These are phyloP conservation scores for Eustoma russellianum DNA, from an alignment of 257 asterid genomes.

Conservation along the genomic window DNA sequence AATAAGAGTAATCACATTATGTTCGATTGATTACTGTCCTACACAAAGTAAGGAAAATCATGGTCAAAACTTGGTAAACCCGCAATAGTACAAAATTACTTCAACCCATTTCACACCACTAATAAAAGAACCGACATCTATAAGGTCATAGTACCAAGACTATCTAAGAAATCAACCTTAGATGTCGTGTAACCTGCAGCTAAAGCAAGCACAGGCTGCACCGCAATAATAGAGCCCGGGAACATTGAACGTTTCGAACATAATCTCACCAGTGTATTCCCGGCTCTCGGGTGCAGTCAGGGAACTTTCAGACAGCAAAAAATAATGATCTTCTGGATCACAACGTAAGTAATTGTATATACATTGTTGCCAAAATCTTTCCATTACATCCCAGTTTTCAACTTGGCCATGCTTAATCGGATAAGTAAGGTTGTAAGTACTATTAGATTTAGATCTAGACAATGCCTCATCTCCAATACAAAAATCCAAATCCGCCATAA, in stretches of 20 bases:
- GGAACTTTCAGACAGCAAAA: conserved; percentile 86
- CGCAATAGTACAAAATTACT: no score
- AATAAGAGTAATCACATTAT: no score
- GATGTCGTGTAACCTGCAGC: conserved; percentile 97
- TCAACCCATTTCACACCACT: no score
- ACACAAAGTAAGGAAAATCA: not conserved
- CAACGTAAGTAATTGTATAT: conserved; percentile 78
- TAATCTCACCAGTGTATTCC: conserved; percentile 88
- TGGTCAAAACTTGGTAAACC: not conserved
- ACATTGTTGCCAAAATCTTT: conserved; percentile 96
- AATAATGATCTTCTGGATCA: conserved; percentile 97
- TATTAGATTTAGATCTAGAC: conserved; percentile 62
- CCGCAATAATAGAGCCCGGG: conserved; percentile 90
- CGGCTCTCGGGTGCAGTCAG: conserved; percentile 93
- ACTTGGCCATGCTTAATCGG: conserved; percentile 93
- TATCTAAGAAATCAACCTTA: conserved; percentile 50
- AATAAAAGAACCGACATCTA: no score
- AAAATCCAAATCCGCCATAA: conserved; percentile 95
- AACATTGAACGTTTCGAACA: conserved; percentile 94
- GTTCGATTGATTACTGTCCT: not conserved
- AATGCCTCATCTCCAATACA: conserved; percentile 82
- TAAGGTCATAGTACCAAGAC: no score
- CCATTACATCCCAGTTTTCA: conserved; percentile 95
- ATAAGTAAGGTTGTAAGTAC: conserved; percentile 49
- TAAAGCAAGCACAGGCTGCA: conserved; percentile 96